A percentile compares a stretch with the other conserved stretches of the same genome.
Conservation (phyloP, 2,329 filamentous ascomycete species). For the Thyridium curvatum region DNA sequence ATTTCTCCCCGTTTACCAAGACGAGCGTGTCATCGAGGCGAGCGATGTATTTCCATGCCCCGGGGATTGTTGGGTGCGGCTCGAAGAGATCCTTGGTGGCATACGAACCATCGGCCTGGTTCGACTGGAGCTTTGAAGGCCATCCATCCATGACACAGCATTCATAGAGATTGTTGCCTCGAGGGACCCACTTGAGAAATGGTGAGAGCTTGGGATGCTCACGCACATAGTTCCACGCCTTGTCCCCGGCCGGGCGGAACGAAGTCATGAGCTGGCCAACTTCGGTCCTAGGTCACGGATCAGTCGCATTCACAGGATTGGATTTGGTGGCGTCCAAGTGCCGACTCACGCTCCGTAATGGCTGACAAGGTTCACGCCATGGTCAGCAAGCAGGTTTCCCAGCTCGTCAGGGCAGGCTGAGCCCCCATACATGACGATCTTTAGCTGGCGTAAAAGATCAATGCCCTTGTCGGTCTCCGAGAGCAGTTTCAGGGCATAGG, state of each 20-base stretch:
- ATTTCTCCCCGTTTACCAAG: slow-evolving; percentile 42
- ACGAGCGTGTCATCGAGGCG: slow-evolving; percentile 32
- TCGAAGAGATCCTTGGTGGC: slow-evolving; percentile 1
- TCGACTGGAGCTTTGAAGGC: slow-evolving; percentile 22
- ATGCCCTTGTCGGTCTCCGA: slow-evolving; percentile 52
- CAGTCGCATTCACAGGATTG: too few species aligned
- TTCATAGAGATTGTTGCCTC: slow-evolving; percentile 28
- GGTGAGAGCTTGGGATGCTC: slow-evolving; percentile 32
- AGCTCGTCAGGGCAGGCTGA: slow-evolving; percentile 53
- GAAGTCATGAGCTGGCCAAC: slow-evolving; percentile 58
- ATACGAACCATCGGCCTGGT: slow-evolving; percentile 3
- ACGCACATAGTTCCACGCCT: slow-evolving; percentile 56
- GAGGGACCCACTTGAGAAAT: slow-evolving; percentile 21
- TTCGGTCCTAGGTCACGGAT: slow-evolving; percentile 50
- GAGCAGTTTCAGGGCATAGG: slow-evolving; percentile 58
- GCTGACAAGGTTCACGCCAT: slow-evolving; percentile 47
- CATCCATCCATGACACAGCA: slow-evolving; percentile 28
- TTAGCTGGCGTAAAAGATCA: slow-evolving; percentile 32
- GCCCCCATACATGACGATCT: slow-evolving; percentile 51
- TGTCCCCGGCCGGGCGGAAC: slow-evolving; percentile 43
- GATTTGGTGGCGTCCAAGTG: neutral
- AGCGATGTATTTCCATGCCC: slow-evolving; percentile 27
- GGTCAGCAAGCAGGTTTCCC: slow-evolving; percentile 43
- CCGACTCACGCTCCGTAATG: slow-evolving; percentile 49
- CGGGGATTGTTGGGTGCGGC: slow-evolving; percentile 22